Conservation (phyloP, 2,329 filamentous ascomycete species). For the Colletotrichum higginsianum region DNA sequence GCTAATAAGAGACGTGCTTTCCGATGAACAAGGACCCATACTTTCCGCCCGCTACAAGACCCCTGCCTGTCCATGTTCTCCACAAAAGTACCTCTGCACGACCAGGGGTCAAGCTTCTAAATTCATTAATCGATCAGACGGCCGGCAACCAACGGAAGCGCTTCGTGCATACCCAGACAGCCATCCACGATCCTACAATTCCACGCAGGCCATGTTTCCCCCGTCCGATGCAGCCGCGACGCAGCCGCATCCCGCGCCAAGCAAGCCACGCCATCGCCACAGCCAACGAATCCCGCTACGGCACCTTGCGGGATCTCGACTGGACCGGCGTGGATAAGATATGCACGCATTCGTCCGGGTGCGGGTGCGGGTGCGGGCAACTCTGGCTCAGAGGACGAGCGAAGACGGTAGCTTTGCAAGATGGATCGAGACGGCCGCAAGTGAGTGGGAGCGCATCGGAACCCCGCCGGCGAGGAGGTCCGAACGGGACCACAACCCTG, state of each 20-base stretch:
- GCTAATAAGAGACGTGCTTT: not conserved
- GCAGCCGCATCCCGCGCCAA: constrained; percentile 2
- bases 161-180: not conserved
- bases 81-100: not conserved
- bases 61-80: not conserved
- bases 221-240: constrained; percentile 12
- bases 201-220: not conserved
- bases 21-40: not conserved
- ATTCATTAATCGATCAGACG: constrained; percentile 20
- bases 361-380: not conserved
- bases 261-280: constrained; percentile 14
- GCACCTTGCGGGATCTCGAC: not conserved
- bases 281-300: not conserved
- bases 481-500: not conserved
- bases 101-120: constrained; percentile 33
- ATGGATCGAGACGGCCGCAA: not conserved
- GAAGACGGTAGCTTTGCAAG: not conserved
- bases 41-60: not conserved
- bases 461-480: not conserved
- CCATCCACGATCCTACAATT: not conserved
- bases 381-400: not conserved
- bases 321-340: not conserved
- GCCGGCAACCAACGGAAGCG: not conserved
- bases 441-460: not conserved
- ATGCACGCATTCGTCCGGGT: not conserved